phyloP scores from a whole-genome alignment of 805 yeast genomes.

The Candida taoyuanica region DNA sequence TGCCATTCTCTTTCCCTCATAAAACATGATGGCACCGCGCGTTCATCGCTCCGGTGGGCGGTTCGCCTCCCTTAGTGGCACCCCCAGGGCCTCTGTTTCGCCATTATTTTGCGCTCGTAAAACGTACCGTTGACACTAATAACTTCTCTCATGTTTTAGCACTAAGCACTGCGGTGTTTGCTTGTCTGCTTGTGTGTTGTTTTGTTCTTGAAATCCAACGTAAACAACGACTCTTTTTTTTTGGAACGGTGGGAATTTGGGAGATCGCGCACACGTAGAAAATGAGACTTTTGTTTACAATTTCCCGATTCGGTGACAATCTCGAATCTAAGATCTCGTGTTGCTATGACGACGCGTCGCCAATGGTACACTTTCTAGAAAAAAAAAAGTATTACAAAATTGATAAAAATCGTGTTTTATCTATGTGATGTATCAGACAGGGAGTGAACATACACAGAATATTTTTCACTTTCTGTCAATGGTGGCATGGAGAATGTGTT shows the following conservation, averaged over 20 bases:
- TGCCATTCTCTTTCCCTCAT: neutral
- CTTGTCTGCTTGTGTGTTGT: neutral
- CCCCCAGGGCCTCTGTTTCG: no score
- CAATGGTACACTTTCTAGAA: no score
- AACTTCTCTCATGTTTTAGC: constrained; percentile 73
- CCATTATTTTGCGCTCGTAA: no score
- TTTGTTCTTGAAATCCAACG: constrained; percentile 6
- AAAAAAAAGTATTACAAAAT: no score
- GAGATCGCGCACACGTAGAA: constrained; percentile 9
- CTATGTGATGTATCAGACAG: no score
- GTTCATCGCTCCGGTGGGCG: neutral
- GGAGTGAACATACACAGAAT: no score
- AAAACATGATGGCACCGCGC: neutral
- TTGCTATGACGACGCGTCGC: neutral
- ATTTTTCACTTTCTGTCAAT: constrained; percentile 31
- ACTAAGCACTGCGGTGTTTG: constrained; percentile 8
- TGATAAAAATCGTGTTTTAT: no score
- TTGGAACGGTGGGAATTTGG: constrained; percentile 18
- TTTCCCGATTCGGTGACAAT: constrained; percentile 17
- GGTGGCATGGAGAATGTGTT: constrained; percentile 49
- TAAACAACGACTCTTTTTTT: constrained; percentile 21
- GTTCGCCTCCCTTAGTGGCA: no score
- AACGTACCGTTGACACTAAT: constrained; percentile 81
- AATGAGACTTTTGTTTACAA: constrained; percentile 21
- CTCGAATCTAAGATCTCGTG: no score